Base-by-base conservation (phyloP, 306 rosid genomes). In the Cyamopsis tetragonoloba region DNA sequence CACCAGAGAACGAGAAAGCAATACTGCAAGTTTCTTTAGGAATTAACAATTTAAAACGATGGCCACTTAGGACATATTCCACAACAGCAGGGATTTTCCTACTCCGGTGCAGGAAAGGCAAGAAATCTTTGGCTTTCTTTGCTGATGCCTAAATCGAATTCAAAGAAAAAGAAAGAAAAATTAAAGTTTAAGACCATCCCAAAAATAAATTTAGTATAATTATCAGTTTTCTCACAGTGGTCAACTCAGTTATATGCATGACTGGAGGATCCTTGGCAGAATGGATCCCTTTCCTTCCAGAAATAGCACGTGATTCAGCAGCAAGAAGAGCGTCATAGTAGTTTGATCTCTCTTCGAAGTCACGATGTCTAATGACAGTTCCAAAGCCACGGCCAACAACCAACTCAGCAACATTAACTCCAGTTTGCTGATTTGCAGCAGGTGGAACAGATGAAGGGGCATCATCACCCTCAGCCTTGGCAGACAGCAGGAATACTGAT, bases 21-120 rank as follows among this genome's bases (percentile, higher is more conserved):
- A 87, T 87, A 83, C 91, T 89, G 78, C 96, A 89, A 4, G 96
- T 89, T 79, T 89, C 91, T 83, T 87, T 87, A 14, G 96, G 96
- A 76, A 89, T 85, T 79, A 89, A 80, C 75, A 89, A 69, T 75
- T 89, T 89, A 66, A 87, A 89, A 30, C 96, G 96, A 66, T 89
- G 95, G 15, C 96, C 96, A 49, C 96, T 87, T 66, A 89, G 86
- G 81, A 89, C 95, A 80, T 89, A 89, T 72, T 87, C 96, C 79
- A 89, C 96, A 62, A 87, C 71, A 13, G 96, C 96, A 56, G 95
- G 91, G 66, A 78, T 80, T 79, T 70, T 89, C 77, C 91, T 83
- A 74, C 95, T 84, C 51, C 89, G 79, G 28, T 87, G 95, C 58
- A 89, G 75, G 79, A 83, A 89, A 3, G 95, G 95, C 80, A 89